Base-by-base conservation (phyloP, 192 early-diverging fungal species). In the Coemansia asiatica region DNA sequence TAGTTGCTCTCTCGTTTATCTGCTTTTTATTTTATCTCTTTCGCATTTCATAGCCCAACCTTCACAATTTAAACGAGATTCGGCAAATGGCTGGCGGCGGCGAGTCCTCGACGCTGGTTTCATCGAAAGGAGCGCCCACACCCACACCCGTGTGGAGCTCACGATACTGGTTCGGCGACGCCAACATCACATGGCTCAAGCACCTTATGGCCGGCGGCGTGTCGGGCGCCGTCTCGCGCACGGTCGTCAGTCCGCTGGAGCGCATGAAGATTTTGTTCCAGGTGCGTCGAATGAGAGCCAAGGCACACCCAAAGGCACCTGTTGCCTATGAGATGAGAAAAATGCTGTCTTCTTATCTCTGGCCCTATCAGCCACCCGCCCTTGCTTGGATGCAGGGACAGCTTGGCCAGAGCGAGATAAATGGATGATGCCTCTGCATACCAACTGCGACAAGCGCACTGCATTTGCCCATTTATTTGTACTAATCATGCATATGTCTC, bases 211-310 rank as follows among this genome's bases (percentile, higher is more conserved):
- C 91, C 0, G 91, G 91, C 27, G 91, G 91, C 38, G 79, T 87
- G 21, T 90, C 91, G 10, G 91, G 91, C 36, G 91, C 89, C 0
- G 87, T 90, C 29, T 90, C 89, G 65, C 84, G 91, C 44, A 92
- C 91, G 1, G 89, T 87, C 6, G 91, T 92, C 53, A 91, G 88
- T 67, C 91, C 91, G 40, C 72, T 92, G 33, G 91, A 92, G 71
- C 84, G 91, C 56, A 92, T 91, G 86, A 92, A 92, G 79, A 92
- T 92, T 65, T 76, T 92, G 56, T 92, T 92, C 74, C 91, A 92
- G 86, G 88, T 87, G 76, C 65, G 77, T 27, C 8, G 9, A 35
- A 16, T 15, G 28, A 31, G 35, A 71, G 16, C 38, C 46, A 49
- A n/a, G 33, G 38, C n/a, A n/a, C n/a, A n/a, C n/a, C n/a, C n/a